These are phyloP conservation scores for Rhodofomes roseus DNA, from an alignment of 1,284 basidiomycete genomes.

Conservation along the genomic window DNA sequence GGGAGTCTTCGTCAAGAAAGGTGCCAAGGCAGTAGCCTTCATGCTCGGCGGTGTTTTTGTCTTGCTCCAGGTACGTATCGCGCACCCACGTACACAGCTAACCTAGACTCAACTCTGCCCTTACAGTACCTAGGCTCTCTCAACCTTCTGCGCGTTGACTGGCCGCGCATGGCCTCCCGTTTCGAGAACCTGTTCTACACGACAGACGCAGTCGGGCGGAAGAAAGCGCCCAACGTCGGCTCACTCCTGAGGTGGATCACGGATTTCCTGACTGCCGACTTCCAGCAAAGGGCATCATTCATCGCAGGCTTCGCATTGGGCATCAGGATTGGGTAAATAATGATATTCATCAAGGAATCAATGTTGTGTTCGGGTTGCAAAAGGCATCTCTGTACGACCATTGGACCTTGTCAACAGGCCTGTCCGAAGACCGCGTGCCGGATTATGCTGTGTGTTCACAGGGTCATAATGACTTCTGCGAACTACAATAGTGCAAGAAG, in stretches of 20 bases:
- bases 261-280: conserved; percentile 89
- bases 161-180: conserved; percentile 52
- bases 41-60: conserved; percentile 84
- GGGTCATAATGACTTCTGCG: background rate
- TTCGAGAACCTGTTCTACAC: conserved; percentile 78
- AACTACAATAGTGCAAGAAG: background rate
- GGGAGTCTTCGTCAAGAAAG: conserved; percentile 94
- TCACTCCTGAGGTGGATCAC: conserved; percentile 73
- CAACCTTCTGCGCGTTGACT: conserved; percentile 78
- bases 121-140: conserved; percentile 72
- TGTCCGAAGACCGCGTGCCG: too few relatives aligned
- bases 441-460: background rate
- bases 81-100: background rate
- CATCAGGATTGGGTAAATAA: conserved; percentile 44
- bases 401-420: too few relatives aligned
- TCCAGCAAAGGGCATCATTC: conserved; percentile 82
- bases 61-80: conserved; percentile 61
- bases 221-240: conserved; percentile 55
- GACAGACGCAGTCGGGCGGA: conserved; percentile 48
- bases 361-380: background rate
- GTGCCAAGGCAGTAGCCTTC: conserved; percentile 81
- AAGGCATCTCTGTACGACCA: too few relatives aligned
- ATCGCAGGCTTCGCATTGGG: conserved; percentile 69
- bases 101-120: background rate
- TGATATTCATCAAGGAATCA: background rate